Evolutionary conservation across 352 stramenopile species (phyloP), one percentile per base, ranked within the genome.

Genomic region (Pythium apleroticum): DNA sequence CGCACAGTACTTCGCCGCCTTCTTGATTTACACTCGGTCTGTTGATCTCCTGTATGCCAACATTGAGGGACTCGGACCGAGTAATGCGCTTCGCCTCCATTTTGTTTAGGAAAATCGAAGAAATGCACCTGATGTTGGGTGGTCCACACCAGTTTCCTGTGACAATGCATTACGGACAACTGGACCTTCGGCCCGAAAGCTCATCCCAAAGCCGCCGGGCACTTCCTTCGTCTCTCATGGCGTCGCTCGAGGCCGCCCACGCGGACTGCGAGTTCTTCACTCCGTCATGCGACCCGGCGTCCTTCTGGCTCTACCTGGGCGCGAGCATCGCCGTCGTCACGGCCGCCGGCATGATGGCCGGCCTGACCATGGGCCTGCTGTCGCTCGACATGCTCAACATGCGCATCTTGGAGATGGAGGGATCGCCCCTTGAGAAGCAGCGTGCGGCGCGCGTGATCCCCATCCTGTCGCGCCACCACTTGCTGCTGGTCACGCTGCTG

Each of bases 401-500:
- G 63, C 80, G 79, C 52, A 93, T 91, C 68, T 73, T 91, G 37
- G 74, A 93, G 70, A 78, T 93, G 57, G 81, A 90, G 67, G 91
- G 89, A 43, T 75, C 76, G 14, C 69, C 77, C 6, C 41, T 65
- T 12, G 84, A 98, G 70, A 90, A 98, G 74, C 52, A 70, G 22
- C 76, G 86, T 27, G 92, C 93, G 9, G 68, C 59, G 20, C 68
- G 74, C 9, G 80, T 98, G 28, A 73, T 97, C 9, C 94, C 95
- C 8, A 69, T 99, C 57, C 76, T 98, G 25, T 73, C 87, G 52
- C 68, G 87, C 28, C 93, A 98, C 68, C 96, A 99, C 81, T 75
- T 96, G 49, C 68, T 98, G 8, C 74, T 99, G 11, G 96, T 98
- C 15, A 97, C 97, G 53, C 72, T 99, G 31, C 74, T 99, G 30